A percentile compares a stretch with the other conserved stretches of the same genome.
These are phyloP conservation scores for Juglanconis juglandina DNA, from an alignment of 2,329 filamentous ascomycete genomes.

Conservation along the genomic window DNA sequence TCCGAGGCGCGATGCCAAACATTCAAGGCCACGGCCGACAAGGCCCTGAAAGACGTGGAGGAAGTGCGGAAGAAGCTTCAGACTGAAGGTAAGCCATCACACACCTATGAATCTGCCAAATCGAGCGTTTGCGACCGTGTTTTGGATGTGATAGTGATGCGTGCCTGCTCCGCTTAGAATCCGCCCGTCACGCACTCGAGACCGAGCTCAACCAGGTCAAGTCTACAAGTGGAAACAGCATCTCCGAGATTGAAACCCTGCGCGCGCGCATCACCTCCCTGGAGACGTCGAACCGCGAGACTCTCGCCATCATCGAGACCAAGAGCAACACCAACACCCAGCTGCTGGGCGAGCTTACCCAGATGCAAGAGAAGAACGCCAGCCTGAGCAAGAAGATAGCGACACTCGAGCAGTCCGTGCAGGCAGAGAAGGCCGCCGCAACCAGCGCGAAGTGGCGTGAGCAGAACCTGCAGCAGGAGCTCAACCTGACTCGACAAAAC, in stretches of 20 bases:
- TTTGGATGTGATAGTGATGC: constrained; percentile 3
- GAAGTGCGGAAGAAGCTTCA: constrained; percentile 77
- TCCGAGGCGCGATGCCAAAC: constrained; percentile 79
- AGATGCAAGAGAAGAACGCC: constrained; percentile 84
- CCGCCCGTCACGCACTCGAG: constrained; percentile 68
- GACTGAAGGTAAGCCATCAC: constrained; percentile 64
- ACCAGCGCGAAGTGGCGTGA: constrained; percentile 86
- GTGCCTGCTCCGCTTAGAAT: constrained; percentile 55
- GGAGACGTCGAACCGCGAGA: constrained; percentile 89
- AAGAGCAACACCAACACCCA: constrained; percentile 85
- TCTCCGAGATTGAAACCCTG: constrained; percentile 71
- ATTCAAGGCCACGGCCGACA: constrained; percentile 77
- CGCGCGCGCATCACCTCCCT: constrained; percentile 80
- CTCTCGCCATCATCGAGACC: constrained; percentile 80
- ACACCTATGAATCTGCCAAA: constrained; percentile 1
- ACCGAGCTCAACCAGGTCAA: constrained; percentile 77
- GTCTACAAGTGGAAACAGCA: constrained; percentile 69
- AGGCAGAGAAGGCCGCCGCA: constrained; percentile 74
- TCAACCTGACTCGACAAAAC: constrained; percentile 83
- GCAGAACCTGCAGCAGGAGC: constrained; percentile 83
- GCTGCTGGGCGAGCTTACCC: constrained; percentile 79
- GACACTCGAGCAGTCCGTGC: constrained; percentile 75
- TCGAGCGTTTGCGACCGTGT: constrained; percentile 1
- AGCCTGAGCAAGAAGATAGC: constrained; percentile 81
- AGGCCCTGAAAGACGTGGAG: constrained; percentile 78